Conservation (phyloP, 805 yeast species). For the Torulaspora quercuum region DNA sequence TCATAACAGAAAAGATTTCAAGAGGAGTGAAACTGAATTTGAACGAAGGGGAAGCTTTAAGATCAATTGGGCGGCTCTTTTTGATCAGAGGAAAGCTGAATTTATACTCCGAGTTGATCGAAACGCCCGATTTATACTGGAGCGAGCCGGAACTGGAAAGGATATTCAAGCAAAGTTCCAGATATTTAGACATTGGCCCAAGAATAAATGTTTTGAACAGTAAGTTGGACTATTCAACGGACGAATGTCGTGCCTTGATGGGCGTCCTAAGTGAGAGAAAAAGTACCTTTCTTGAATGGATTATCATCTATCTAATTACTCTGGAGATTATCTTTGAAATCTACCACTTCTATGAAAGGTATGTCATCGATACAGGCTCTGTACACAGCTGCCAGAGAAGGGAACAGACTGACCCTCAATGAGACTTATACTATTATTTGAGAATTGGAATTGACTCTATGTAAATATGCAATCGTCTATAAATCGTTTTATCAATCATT, state of each 20-base stretch:
- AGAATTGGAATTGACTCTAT: too few relatives aligned
- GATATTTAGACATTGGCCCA: conserved; percentile 68
- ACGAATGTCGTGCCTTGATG: conserved; percentile 75
- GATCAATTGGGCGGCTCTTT: conserved; percentile 69
- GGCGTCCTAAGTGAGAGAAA: conserved; percentile 73
- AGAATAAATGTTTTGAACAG: conserved; percentile 77
- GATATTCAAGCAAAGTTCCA: conserved; percentile 68
- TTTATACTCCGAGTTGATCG: conserved; percentile 81
- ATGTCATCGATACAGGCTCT: conserved; percentile 16
- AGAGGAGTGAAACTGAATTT: conserved; percentile 53
- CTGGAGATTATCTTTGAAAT: conserved; percentile 82
- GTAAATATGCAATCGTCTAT: conserved; percentile 1
- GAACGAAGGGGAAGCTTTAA: conserved; percentile 58
- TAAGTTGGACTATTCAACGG: conserved; percentile 86
- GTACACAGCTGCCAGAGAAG: too few relatives aligned
- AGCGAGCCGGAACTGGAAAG: conserved; percentile 80
- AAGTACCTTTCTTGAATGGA: conserved; percentile 79
- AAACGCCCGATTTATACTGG: conserved; percentile 93
- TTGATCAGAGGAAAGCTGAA: conserved; percentile 78
- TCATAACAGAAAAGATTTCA: conserved; percentile 63
- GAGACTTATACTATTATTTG: too few relatives aligned
- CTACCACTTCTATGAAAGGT: conserved; percentile 66
- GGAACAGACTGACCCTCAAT: too few relatives aligned
- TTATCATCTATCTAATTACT: conserved; percentile 76
- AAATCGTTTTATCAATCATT: conserved; percentile 1